phyloP scores from a whole-genome alignment of 2,329 filamentous ascomycete species.

The Ilyonectria destructans region DNA sequence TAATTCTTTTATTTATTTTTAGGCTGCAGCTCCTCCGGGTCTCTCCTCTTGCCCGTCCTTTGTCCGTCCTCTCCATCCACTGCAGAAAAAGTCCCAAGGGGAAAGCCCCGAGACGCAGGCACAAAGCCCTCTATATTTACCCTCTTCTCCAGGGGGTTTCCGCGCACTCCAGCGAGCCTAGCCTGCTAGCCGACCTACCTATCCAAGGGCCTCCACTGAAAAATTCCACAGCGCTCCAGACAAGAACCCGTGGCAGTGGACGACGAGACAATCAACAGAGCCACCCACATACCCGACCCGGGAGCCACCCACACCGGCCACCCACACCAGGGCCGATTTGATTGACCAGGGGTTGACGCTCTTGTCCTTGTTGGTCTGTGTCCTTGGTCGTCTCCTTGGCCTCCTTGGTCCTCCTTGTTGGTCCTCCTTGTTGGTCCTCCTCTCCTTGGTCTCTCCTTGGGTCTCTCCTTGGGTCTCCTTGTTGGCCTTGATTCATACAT shows the following conservation, averaged over 20 bases:
- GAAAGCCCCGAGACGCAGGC: background rate
- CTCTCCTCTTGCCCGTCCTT: too few relatives aligned
- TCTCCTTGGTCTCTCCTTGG: background rate
- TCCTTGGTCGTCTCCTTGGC: background rate
- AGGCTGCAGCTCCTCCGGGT: too few relatives aligned
- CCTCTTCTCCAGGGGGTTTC: conserved; percentile 10
- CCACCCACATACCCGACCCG: conserved; percentile 4
- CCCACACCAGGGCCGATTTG: conserved; percentile 10
- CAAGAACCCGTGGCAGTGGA: conserved; percentile 7
- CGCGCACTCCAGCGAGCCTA: conserved; percentile 1
- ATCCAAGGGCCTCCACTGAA: conserved; percentile 3
- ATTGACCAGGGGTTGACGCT: background rate
- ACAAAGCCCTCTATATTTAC: conserved; percentile 1
- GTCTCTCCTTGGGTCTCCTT: background rate
- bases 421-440: background rate
- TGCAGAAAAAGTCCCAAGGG: too few relatives aligned
- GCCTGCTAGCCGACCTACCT: background rate
- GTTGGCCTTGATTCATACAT: conserved; percentile 15
- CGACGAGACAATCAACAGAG: conserved; percentile 6
- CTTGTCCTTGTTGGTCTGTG: background rate
- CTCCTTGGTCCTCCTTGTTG: background rate
- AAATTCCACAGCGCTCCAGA: conserved; percentile 24
- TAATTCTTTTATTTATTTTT: too few relatives aligned
- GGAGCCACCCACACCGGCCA: conserved; percentile 1
- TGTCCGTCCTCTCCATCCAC: too few relatives aligned